These are phyloP conservation scores for Penicillium turbatum DNA, from an alignment of 495 filamentous ascomycete genomes.

Conservation along the genomic window DNA sequence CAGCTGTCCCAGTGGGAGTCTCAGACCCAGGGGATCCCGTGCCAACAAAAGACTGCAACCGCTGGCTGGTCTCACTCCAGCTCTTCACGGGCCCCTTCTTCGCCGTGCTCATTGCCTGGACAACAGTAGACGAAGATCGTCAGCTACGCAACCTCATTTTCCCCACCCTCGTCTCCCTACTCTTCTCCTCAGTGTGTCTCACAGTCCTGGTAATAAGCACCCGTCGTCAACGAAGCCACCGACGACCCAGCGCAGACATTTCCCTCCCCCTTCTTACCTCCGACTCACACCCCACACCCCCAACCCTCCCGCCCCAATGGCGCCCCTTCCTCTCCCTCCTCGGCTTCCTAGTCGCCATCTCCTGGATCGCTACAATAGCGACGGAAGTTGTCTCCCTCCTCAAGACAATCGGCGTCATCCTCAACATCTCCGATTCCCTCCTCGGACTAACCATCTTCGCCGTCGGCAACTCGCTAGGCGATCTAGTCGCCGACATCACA, in stretches of 20 bases:
- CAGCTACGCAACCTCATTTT: slow-evolving; percentile 51
- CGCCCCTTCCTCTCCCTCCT: slow-evolving; percentile 76
- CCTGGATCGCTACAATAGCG: slow-evolving; percentile 95
- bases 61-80: slow-evolving; percentile 83
- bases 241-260: neutral
- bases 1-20: slow-evolving; percentile 23
- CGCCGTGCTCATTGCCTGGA: slow-evolving; percentile 71
- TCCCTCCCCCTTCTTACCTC: neutral
- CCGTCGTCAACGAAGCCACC: slow-evolving; percentile 25
- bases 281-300: slow-evolving; percentile 21
- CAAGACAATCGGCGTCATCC: slow-evolving; percentile 88
- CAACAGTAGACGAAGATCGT: slow-evolving; percentile 54
- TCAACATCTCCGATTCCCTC: slow-evolving; percentile 93
- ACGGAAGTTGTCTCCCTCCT: slow-evolving; percentile 94
- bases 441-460: slow-evolving; percentile 95
- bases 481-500: slow-evolving; percentile 92
- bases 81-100: slow-evolving; percentile 87
- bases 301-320: slow-evolving; percentile 53
- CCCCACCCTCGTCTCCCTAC: slow-evolving; percentile 63
- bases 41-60: slow-evolving; percentile 65
- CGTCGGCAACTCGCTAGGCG: slow-evolving; percentile 91
- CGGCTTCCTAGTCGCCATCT: slow-evolving; percentile 86
- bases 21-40: slow-evolving; percentile 13
- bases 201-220: slow-evolving; percentile 60
- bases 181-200: slow-evolving; percentile 64